Evolutionary conservation across 768 basidiomycete genomes (phyloP).

Genomic region (Lentinus tigrinus): DNA sequence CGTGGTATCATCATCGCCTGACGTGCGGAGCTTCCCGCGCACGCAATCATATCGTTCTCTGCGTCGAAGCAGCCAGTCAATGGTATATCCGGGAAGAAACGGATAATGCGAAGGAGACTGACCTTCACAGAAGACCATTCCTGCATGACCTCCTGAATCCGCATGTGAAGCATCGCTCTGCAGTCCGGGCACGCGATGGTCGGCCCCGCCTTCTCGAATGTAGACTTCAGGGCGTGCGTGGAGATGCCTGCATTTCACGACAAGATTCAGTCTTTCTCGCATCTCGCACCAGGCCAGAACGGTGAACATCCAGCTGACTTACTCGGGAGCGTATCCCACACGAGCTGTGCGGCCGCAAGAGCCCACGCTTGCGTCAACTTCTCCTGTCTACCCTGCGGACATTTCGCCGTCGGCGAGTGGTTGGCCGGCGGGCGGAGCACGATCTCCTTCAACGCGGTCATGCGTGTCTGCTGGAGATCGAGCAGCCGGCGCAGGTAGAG

Average conservation of each 20-base stretch:
- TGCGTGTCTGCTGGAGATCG: conserved; percentile 36
- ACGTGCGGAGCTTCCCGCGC: too few relatives aligned
- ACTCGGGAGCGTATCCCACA: conserved; percentile 3
- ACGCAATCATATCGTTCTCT: too few relatives aligned
- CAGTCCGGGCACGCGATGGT: background rate
- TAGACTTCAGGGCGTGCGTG: background rate
- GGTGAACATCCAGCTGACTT: background rate
- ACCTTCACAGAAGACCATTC: conserved; percentile 4
- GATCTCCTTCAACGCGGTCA: conserved; percentile 32
- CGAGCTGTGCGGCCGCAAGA: background rate
- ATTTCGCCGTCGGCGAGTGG: conserved; percentile 23
- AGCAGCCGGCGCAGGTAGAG: conserved; percentile 40
- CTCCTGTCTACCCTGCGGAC: conserved; percentile 17
- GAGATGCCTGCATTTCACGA: background rate
- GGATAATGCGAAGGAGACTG: too few relatives aligned
- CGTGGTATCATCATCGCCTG: too few relatives aligned
- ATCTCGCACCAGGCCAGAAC: background rate
- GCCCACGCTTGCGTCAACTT: conserved; percentile 27
- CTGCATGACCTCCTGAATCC: background rate
- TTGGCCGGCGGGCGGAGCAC: conserved; percentile 25
- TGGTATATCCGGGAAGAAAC: too few relatives aligned
- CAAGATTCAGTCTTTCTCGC: too few relatives aligned
- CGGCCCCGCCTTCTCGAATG: background rate
- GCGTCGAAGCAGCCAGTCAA: too few relatives aligned
- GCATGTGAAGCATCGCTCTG: background rate